Conservation (phyloP, 2,329 filamentous ascomycete species). For the Clonostachys byssicola region DNA sequence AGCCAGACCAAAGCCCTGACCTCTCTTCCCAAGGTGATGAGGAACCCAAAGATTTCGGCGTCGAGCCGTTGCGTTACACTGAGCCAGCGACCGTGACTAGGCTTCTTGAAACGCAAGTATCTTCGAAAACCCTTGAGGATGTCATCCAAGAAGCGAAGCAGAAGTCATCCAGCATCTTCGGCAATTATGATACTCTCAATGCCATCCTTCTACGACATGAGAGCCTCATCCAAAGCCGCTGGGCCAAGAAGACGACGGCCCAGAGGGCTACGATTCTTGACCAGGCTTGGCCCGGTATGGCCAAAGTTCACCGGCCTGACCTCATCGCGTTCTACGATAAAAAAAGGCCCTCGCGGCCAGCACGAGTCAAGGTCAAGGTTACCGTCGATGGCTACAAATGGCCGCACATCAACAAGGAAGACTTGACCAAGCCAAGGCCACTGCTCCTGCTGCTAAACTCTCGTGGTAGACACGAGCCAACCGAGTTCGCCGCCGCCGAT, state of each 20-base stretch:
- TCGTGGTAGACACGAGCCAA: conserved; percentile 39
- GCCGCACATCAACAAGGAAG: conserved; percentile 55
- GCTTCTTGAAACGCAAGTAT: neutral
- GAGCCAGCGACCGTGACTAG: neutral
- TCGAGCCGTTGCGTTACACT: too few relatives aligned
- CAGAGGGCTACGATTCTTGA: conserved; percentile 41
- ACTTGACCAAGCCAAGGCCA: conserved; percentile 35
- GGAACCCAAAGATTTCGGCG: too few relatives aligned
- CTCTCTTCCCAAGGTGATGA: too few relatives aligned
- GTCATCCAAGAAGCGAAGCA: neutral
- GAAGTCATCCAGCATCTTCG: conserved; percentile 19
- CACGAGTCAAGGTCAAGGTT: neutral
- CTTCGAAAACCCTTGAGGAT: neutral
- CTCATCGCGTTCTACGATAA: conserved; percentile 27
- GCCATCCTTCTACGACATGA: conserved; percentile 46
- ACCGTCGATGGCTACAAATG: conserved; percentile 33
- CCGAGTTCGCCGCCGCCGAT: conserved; percentile 42
- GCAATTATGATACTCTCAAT: conserved; percentile 24
- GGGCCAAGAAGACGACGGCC: conserved; percentile 44
- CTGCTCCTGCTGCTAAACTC: conserved; percentile 48
- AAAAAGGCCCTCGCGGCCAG: conserved; percentile 10
- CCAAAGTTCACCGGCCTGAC: conserved; percentile 45
- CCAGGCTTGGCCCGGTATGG: conserved; percentile 44
- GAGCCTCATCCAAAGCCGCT: conserved; percentile 44
- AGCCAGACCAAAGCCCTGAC: too few relatives aligned